Evolutionary conservation across 1,284 basidiomycete genomes (phyloP), one percentile per base, ranked within the genome.

Genomic region (Malassezia obtusa): DNA sequence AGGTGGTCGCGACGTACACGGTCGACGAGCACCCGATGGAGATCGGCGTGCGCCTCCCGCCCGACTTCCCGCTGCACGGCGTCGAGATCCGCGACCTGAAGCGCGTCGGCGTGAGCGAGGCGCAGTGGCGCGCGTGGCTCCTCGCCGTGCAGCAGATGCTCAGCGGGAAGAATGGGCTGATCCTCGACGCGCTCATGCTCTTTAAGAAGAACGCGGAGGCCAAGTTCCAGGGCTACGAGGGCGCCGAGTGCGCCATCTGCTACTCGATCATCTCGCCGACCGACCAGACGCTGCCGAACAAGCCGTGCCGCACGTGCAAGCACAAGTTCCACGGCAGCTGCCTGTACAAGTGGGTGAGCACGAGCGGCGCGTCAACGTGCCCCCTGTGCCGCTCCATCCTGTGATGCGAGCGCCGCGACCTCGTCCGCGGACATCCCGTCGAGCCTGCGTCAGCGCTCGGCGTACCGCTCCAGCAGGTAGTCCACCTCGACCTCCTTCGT

Each of bases 401-500:
- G 57, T 80, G 58, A 33, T 3, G 9, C 19, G 22, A 41, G 25
- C 19, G 40, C 36, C 12, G 31, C 9, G 15, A 43, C 30, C 32
- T 37, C 32, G 6, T 35, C 40, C 15, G 22, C 21, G n/a, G 14
- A 9, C 15, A 37, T 17, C 22, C 49, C 39, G 24, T 32, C 37
- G 22, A 41, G 38, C 11, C 43, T 40, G 41, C 15, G 26, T 35
- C 15, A 36, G 38, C 12, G 11, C 10, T n/a, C 11, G 9, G 51
- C 59, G 47, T 47, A 63, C 61, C 61, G 50, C 37, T 62, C 56
- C 14, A 63, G 30, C 19, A 63, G 50, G 45, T 63, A 63, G 41
- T 63, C 62, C 68, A 92, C 92, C 85, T 99, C 94, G 45, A 99
- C 89, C 68, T 92, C 89, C 76, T 92, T 96, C 5, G 94, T 99